Conservation (phyloP, 2,329 filamentous ascomycete genomes). For the Grosmannia serpens region DNA sequence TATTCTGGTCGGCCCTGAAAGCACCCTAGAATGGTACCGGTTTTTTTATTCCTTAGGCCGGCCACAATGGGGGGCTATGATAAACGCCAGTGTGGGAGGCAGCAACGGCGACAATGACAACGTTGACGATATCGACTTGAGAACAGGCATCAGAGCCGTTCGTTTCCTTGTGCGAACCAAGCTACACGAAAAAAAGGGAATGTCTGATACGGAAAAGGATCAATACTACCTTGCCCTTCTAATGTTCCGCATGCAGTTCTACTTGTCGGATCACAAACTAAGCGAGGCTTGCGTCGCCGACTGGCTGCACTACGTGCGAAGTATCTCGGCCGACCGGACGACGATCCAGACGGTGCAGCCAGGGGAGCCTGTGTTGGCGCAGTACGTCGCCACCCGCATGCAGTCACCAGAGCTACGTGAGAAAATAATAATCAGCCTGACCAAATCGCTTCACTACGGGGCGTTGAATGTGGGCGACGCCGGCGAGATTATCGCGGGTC, state of each 20-base stretch:
- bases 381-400: neutral
- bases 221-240: neutral
- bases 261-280: neutral
- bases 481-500: neutral
- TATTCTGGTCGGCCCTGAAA: neutral
- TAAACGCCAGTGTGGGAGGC: neutral
- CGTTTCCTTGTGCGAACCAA: neutral
- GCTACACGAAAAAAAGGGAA: neutral
- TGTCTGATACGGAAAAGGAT: neutral
- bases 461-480: neutral
- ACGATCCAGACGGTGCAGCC: slow-evolving; percentile 2
- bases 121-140: neutral
- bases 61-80: neutral
- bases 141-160: neutral
- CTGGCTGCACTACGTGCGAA: slow-evolving; percentile 3
- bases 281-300: slow-evolving; percentile 3
- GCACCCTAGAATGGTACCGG: neutral
- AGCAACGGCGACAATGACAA: neutral
- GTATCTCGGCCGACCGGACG: neutral
- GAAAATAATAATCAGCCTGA: neutral
- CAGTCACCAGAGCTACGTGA: neutral
- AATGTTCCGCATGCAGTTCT: neutral
- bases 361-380: neutral
- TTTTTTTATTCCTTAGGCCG: neutral
- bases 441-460: neutral